Percentiles rank a stretch among this genome's conserved stretches.
Conservation (phyloP, 1,284 basidiomycete species). For the Porogramme epimiltina region DNA sequence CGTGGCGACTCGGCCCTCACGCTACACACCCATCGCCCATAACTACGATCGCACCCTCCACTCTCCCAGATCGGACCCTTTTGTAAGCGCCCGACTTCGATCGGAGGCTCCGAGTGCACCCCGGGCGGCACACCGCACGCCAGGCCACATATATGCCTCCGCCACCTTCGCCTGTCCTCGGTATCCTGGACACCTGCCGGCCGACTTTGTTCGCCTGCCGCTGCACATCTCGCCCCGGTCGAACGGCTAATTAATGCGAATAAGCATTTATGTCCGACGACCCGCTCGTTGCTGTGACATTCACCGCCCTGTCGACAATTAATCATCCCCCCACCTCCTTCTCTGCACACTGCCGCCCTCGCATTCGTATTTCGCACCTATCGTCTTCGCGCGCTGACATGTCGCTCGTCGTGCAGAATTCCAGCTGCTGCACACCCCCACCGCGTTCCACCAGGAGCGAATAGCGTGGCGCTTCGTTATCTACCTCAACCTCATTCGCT, state of each 20-base stretch:
- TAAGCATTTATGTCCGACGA: neutral
- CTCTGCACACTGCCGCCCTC: neutral
- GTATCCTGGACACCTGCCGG: too few species aligned
- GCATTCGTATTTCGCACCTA: neutral
- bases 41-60: conserved; percentile 9
- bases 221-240: neutral
- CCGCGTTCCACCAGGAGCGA: conserved; percentile 73
- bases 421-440: conserved; percentile 73
- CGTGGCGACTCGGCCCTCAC: neutral
- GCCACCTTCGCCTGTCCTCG: too few species aligned
- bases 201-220: too few species aligned
- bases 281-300: neutral
- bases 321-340: too few species aligned
- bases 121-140: too few species aligned
- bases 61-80: conserved; percentile 3
- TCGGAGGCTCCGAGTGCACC: too few species aligned
- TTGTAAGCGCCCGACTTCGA: conserved; percentile 4
- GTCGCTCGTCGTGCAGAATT: conserved; percentile 57
- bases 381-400: conserved; percentile 4
- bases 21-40: conserved; percentile 13
- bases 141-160: too few species aligned
- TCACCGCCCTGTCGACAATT: too few species aligned
- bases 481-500: conserved; percentile 81
- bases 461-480: conserved; percentile 84
- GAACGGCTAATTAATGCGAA: neutral